Evolutionary conservation across 306 rosid genomes (phyloP), one percentile per base, ranked within the genome.

Genomic region (Gillenia trifoliata): DNA sequence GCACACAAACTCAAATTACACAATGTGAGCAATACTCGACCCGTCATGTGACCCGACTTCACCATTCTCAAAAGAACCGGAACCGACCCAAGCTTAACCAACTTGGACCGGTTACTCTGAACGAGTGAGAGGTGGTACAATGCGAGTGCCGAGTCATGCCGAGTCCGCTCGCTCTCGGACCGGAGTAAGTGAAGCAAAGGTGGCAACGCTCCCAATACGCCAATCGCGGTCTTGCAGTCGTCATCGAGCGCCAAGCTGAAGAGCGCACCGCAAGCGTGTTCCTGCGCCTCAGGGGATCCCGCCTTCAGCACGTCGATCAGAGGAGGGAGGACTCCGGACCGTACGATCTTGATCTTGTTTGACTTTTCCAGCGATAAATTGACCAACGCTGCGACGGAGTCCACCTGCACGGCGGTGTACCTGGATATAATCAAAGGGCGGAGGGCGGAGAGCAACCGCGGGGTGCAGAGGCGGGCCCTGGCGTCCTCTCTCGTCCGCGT

Each of bases 271-370:
- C 83, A 80, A 63, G 96, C 93, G 71, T 90, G 96, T 66, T 92
- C 99, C 80, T 89, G 99, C 72, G 90, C 90, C 80, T 90, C 98
- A 60, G 81, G 57, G 20, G 85, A 82, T 77, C 99, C 99, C 0
- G 77, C 70, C 73, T 79, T 94, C 54, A 94, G 56, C 8, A 81
- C 91, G 31, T 89, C 89, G 10, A 94, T 82, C 85, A 94, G 65
- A 19, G 86, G 92, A 2, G 98, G 99, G 50, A 92, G 88, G 8
- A 94, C 73, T 54, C 99, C 99, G 10, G 98, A 90, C 73, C 99
- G 93, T 28, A 94, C 88, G 81, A 94, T 94, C 86, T 84, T 94
- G 23, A 87, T 87, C 76, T 90, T 94, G 84, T 92, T 94, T 29
- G 62, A 9, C 30, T 79, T 82, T 72, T 90, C 92, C 49, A 94